These are phyloP conservation scores for Pontederia crassipes DNA, from an alignment of 176 grass and related monocot genomes.

Conservation along the genomic window DNA sequence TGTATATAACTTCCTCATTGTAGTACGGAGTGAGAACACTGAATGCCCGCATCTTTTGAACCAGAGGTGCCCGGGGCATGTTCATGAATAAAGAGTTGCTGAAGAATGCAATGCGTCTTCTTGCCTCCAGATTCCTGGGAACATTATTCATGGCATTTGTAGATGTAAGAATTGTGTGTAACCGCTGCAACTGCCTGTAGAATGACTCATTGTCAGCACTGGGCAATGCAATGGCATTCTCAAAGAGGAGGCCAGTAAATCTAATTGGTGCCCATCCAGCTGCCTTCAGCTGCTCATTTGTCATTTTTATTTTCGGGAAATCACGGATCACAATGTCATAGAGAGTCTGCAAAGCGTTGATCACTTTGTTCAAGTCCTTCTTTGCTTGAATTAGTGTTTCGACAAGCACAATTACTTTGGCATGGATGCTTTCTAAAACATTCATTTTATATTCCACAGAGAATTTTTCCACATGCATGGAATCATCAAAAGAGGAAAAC, in stretches of 20 bases:
- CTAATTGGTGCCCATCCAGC: conserved; percentile 59
- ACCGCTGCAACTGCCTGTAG: conserved; percentile 64
- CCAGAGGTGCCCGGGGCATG: conserved; percentile 81
- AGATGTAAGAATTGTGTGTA: conserved; percentile 75
- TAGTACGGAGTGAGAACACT: conserved; percentile 94
- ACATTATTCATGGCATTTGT: conserved; percentile 86
- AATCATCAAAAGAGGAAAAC: conserved; percentile 58
- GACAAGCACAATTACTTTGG: conserved; percentile 46
- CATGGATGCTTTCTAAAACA: conserved; percentile 41
- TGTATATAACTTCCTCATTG: conserved; percentile 89
- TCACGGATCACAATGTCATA: conserved; percentile 75
- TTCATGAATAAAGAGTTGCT: conserved; percentile 98
- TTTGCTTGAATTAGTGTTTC: conserved; percentile 37
- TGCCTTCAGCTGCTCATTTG: conserved; percentile 59
- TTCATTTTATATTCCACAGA: conserved; percentile 71
- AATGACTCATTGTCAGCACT: conserved; percentile 44
- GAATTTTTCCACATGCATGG: conserved; percentile 53
- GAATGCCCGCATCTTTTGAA: conserved; percentile 93
- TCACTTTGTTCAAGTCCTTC: conserved; percentile 64
- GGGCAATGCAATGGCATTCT: conserved; percentile 56
- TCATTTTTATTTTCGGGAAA: conserved; percentile 71
- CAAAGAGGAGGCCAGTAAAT: conserved; percentile 51
- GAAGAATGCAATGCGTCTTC: conserved; percentile 80
- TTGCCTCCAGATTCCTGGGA: conserved; percentile 80
- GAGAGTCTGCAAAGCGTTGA: conserved; percentile 73